These are phyloP conservation scores for Fusarium ramigenum DNA, from an alignment of 2,329 filamentous ascomycete genomes.

Conservation along the genomic window DNA sequence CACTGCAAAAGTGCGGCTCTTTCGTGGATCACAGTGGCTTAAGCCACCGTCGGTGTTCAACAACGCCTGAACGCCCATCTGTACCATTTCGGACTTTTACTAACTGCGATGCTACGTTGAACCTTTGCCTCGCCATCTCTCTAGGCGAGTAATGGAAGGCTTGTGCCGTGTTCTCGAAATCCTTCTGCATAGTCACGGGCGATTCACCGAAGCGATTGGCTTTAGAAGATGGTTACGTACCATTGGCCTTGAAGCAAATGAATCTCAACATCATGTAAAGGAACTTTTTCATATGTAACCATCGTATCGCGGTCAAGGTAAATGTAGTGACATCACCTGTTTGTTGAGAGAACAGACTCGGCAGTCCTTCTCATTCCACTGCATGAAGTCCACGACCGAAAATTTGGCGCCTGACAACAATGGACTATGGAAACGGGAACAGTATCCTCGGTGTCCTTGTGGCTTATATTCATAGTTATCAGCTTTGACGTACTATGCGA, in stretches of 20 bases:
- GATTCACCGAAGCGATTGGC: neutral
- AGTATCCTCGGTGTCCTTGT: neutral
- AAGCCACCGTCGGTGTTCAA: neutral
- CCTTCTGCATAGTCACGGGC: neutral
- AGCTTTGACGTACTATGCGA: too few species aligned
- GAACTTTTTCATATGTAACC: neutral
- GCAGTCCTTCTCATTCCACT: neutral
- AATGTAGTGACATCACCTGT: neutral
- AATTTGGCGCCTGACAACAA: neutral
- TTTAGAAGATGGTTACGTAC: neutral
- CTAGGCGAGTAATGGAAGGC: neutral
- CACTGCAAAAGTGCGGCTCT: neutral
- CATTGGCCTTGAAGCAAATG: neutral
- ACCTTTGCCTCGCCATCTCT: neutral
- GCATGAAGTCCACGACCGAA: neutral
- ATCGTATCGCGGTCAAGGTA: neutral
- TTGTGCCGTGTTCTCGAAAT: neutral
- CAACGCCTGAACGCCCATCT: neutral
- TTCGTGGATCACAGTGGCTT: neutral
- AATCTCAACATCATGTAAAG: neutral
- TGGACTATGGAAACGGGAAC: neutral
- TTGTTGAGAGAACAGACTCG: neutral
- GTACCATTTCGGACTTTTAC: slow-evolving; percentile 3
- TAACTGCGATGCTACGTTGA: neutral
- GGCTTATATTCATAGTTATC: neutral